Percentiles rank a stretch among this genome's conserved stretches.
Conservation (phyloP, 805 yeast species). For the Saccharomycopsis synnaedendra region DNA sequence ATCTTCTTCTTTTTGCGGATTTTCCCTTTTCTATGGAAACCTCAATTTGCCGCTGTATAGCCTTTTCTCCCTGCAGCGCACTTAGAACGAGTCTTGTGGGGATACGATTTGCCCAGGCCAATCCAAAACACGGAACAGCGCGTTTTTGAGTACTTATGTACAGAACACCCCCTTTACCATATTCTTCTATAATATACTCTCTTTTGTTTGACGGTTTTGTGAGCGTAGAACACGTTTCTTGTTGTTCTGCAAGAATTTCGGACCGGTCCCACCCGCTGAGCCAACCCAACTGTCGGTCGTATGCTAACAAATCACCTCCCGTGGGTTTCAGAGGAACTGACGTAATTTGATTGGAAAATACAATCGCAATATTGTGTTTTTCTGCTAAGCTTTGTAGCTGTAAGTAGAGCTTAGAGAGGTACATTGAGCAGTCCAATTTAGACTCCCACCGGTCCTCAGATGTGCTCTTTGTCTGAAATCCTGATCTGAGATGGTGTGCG, state of each 20-base stretch:
- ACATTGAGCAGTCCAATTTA: conserved; percentile 24
- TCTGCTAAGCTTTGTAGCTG: conserved; percentile 39
- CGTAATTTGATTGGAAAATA: conserved; percentile 72
- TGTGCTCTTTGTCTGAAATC: conserved; percentile 27
- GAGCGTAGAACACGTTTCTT: conserved; percentile 8
- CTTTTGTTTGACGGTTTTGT: background rate
- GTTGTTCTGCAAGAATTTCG: conserved; percentile 24
- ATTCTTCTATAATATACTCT: background rate
- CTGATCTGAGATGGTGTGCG: conserved; percentile 69
- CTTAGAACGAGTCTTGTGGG: conserved; percentile 26
- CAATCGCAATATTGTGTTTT: conserved; percentile 42
- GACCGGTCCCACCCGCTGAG: conserved; percentile 62
- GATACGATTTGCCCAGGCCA: conserved; percentile 41
- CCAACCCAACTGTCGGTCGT: conserved; percentile 63
- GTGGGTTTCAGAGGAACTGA: conserved; percentile 32
- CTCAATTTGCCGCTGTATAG: background rate
- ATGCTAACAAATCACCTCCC: conserved; percentile 18
- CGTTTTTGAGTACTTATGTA: background rate
- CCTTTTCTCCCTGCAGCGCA: background rate
- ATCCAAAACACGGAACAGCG: conserved; percentile 27
- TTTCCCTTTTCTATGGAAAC: background rate
- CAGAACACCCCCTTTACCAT: background rate
- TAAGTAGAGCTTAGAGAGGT: conserved; percentile 32
- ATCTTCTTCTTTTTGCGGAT: background rate
- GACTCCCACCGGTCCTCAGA: conserved; percentile 16